Evolutionary conservation across 495 filamentous ascomycete genomes (phyloP).

Genomic region (Tuber microsphaerosporum): DNA sequence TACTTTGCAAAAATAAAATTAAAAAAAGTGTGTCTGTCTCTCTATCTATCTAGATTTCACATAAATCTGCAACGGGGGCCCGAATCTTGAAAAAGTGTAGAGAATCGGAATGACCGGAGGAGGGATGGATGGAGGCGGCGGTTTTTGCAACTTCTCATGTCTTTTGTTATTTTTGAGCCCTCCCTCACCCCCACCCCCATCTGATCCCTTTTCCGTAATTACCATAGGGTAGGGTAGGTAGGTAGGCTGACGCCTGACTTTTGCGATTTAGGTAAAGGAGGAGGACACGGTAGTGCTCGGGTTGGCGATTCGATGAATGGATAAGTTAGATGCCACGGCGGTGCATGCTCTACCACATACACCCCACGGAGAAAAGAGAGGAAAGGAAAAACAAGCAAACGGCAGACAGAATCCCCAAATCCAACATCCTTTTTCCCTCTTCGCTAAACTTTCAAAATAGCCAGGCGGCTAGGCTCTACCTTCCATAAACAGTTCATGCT

Average conservation of each 20-base stretch:
- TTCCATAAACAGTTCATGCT: background rate
- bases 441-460: background rate
- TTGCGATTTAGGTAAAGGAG: background rate
- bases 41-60: background rate
- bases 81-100: constrained; percentile 3
- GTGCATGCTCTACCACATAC: background rate
- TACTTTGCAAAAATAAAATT: background rate
- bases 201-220: background rate
- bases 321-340: background rate
- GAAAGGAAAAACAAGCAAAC: background rate
- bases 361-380: background rate
- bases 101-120: background rate
- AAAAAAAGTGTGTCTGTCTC: background rate
- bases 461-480: background rate
- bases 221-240: background rate
- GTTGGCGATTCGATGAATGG: background rate
- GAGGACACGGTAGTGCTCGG: background rate
- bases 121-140: background rate
- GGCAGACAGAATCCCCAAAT: background rate
- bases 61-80: background rate
- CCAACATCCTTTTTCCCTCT: background rate
- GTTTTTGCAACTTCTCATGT: background rate
- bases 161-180: background rate
- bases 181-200: background rate
- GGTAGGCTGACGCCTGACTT: background rate